phyloP scores from a whole-genome alignment of 305 asterid genomes.

The Lippia alba region DNA sequence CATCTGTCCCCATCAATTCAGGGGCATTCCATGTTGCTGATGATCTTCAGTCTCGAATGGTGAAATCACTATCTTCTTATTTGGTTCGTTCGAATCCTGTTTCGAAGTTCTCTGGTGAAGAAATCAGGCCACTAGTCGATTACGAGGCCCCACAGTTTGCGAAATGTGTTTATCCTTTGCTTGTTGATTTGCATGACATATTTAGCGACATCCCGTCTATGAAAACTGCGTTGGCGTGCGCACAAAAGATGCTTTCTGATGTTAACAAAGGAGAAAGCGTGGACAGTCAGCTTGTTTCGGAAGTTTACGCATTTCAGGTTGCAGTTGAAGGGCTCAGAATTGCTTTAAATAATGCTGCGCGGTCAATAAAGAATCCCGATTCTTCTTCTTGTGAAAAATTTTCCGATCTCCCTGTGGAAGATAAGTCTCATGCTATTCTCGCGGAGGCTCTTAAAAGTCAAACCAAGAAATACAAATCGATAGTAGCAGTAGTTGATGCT shows the following conservation, averaged over 20 bases:
- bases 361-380: constrained; percentile 37
- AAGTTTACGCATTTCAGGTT: constrained; percentile 73
- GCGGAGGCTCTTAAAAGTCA: constrained; percentile 85
- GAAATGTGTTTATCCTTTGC: constrained; percentile 69
- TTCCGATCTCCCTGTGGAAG: constrained; percentile 71
- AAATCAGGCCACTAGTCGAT: constrained; percentile 47
- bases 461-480: constrained; percentile 61
- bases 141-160: constrained; percentile 87
- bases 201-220: constrained; percentile 73
- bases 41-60: constrained; percentile 63
- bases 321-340: constrained; percentile 92
- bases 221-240: constrained; percentile 71
- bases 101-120: constrained; percentile 35
- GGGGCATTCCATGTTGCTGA: constrained; percentile 44
- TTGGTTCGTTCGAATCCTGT: constrained; percentile 46
- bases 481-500: constrained; percentile 90
- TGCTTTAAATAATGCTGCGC: constrained; percentile 76
- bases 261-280: constrained; percentile 66
- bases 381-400: constrained; percentile 42
- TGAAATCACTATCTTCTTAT: constrained; percentile 54
- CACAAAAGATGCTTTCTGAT: constrained; percentile 78
- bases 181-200: constrained; percentile 70
- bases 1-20: constrained; percentile 39
- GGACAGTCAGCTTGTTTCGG: constrained; percentile 62
- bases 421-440: constrained; percentile 78